Evolutionary conservation across 2,329 filamentous ascomycete species (phyloP), one percentile per base, ranked within the genome.

Genomic region (Tolypocladium cylindrosporum): DNA sequence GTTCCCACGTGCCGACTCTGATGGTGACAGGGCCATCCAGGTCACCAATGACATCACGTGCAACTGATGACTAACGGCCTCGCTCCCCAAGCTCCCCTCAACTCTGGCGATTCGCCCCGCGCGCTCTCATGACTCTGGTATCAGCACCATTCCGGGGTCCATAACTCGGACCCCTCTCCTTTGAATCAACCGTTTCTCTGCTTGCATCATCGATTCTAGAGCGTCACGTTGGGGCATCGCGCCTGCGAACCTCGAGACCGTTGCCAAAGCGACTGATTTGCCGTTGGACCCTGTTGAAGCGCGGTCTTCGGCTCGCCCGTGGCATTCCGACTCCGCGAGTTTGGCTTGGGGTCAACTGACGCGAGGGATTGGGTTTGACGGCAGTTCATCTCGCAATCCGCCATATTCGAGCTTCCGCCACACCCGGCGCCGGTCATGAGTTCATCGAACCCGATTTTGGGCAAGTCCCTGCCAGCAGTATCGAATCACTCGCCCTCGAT

Each of bases 381-480:
- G 2, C 40, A 45, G 10, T 48, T 40, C 45, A 57, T 55, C 48
- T 54, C 16, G 21, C 50, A 34, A 27, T 16, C 51, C 16, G 21
- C n/a, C 27, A 19, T 10, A 14, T 9, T 19, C 13, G 41, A 56
- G 21, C 14, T 42, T 34, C 45, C 36, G 54, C 50, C 51, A 36
- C 52, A 14, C 45, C 45, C 11, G 56, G 43, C n/a, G 36, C 55
- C 60, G 62, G 68, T 64, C 58, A 74, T 74, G 72, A 74, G 66
- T 64, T 59, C 69, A 54, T 67, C 67, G 55, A 70, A 66, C 58
- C 60, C 67, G 36, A 67, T 58, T 61, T 57, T 67, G 72, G 80
- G 79, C 72, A 84, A 84, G 74, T 77, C 79, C 71, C 76, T 79
- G 62, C 73, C 79, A 55, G 63, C 74, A 57, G 66, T 76, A 48